phyloP scores from a whole-genome alignment of 2,329 filamentous ascomycete genomes.

The Aspergillus sp. region DNA sequence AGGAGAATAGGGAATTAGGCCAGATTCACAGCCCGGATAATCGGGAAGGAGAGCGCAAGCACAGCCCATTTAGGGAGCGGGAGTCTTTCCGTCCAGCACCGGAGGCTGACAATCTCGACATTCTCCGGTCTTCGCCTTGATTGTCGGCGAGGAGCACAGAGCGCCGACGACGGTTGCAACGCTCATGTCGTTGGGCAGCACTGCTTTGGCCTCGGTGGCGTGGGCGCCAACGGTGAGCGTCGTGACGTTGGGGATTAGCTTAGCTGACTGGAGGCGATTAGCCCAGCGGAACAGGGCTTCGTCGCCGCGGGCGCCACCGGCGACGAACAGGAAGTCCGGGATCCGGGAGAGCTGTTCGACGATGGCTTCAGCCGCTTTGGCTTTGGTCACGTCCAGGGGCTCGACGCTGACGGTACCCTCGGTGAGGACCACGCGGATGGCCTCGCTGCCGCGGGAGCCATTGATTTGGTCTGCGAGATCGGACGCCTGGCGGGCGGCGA shows the following conservation, averaged over 20 bases:
- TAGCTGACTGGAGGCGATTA: constrained; percentile 64
- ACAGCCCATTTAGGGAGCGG: not conserved
- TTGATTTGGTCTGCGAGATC: constrained; percentile 94
- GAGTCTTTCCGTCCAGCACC: not conserved
- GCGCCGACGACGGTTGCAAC: constrained; percentile 53
- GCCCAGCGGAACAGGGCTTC: constrained; percentile 93
- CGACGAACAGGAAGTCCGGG: constrained; percentile 81
- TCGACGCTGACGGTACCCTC: constrained; percentile 79
- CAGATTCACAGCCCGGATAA: not conserved
- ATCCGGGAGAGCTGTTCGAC: constrained; percentile 60
- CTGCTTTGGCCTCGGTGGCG: constrained; percentile 79
- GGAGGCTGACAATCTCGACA: not conserved
- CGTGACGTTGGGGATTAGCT: constrained; percentile 63
- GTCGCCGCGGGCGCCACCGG: constrained; percentile 84
- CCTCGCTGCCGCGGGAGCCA: constrained; percentile 77
- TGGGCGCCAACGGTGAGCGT: constrained; percentile 81
- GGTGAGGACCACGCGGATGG: constrained; percentile 78
- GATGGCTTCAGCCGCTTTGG: constrained; percentile 71
- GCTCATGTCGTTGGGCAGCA: constrained; percentile 80
- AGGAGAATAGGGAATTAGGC: not conserved
- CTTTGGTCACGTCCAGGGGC: constrained; percentile 80
- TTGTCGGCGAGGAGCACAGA: constrained; percentile 7
- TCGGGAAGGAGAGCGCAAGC: not conserved
- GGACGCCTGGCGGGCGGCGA: constrained; percentile 74
- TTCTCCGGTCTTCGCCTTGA: not conserved